Conservation (phyloP, 768 basidiomycete species). For the Mycena olivaceomarginata region DNA sequence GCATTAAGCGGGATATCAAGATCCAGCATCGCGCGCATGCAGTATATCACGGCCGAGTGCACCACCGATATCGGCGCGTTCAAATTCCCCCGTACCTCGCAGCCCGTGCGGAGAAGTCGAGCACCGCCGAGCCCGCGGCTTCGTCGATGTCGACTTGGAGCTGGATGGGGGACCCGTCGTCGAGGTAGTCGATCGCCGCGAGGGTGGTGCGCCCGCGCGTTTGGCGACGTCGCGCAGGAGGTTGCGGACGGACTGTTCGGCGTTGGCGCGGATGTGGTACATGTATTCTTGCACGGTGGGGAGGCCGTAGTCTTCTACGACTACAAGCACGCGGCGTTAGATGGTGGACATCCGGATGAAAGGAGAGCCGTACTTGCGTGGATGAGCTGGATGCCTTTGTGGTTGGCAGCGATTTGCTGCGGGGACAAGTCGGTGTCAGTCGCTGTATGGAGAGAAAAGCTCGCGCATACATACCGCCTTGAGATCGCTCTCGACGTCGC, state of each 20-base stretch:
- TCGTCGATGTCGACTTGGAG: slow-evolving; percentile 88
- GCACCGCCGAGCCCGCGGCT: slow-evolving; percentile 82
- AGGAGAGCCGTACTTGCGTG: slow-evolving; percentile 75
- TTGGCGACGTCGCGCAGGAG: slow-evolving; percentile 86
- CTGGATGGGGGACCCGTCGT: slow-evolving; percentile 90
- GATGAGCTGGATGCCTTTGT: slow-evolving; percentile 92
- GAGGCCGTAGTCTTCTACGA: slow-evolving; percentile 92
- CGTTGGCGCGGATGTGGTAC: slow-evolving; percentile 92
- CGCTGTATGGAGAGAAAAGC: neutral
- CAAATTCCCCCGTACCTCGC: slow-evolving; percentile 89
- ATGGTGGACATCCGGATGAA: neutral
- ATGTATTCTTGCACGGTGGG: slow-evolving; percentile 95
- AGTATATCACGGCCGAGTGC: slow-evolving; percentile 92
- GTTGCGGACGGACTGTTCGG: slow-evolving; percentile 90
- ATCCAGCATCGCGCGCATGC: slow-evolving; percentile 91
- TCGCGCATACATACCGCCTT: slow-evolving; percentile 76
- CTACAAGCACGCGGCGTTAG: slow-evolving; percentile 57
- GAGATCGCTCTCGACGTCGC: slow-evolving; percentile 94
- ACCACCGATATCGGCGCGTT: slow-evolving; percentile 92
- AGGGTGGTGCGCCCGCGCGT: slow-evolving; percentile 78
- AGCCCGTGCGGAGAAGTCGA: slow-evolving; percentile 92
- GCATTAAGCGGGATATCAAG: slow-evolving; percentile 95
- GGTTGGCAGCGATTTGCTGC: slow-evolving; percentile 95
- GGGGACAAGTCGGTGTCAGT: slow-evolving; percentile 35
- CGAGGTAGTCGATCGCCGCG: slow-evolving; percentile 87